phyloP scores from a whole-genome alignment of 2,329 filamentous ascomycete genomes.

The Monilinia aucupariae region DNA sequence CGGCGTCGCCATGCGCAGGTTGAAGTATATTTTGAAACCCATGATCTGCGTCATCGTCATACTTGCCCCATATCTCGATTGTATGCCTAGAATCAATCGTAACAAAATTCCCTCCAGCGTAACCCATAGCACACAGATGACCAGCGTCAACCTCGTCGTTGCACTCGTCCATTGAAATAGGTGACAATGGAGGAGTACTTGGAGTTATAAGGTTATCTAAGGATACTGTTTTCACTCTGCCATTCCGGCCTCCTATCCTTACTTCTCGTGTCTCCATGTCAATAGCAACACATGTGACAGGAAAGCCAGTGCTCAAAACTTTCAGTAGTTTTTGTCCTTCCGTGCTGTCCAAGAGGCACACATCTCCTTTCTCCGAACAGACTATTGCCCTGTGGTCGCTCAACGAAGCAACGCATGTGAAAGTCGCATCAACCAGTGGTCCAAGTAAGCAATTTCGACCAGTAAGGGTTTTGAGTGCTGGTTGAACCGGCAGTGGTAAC shows the following conservation, averaged over 20 bases:
- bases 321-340: conserved; percentile 66
- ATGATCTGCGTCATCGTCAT: conserved; percentile 35
- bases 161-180: conserved; percentile 23
- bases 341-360: conserved; percentile 79
- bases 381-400: conserved; percentile 71
- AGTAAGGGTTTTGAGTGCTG: conserved; percentile 62
- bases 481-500: conserved; percentile 35
- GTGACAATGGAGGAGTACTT: conserved; percentile 33
- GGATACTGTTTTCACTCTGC: conserved; percentile 45
- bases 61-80: conserved; percentile 54
- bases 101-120: conserved; percentile 60
- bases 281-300: conserved; percentile 39
- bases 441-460: conserved; percentile 87
- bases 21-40: conserved; percentile 46
- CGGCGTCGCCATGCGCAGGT: conserved; percentile 57
- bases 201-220: conserved; percentile 40
- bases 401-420: conserved; percentile 70
- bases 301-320: conserved; percentile 61
- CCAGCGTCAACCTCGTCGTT: conserved; percentile 32
- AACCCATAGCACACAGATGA: conserved; percentile 60
- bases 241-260: conserved; percentile 37
- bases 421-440: conserved; percentile 73
- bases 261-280: conserved; percentile 35
- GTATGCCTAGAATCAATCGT: conserved; percentile 71
- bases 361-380: conserved; percentile 79